A percentile compares a stretch with the other conserved stretches of the same genome.
These are phyloP conservation scores for Bacterosira constricta DNA, from an alignment of 108 stramenopile genomes.

Conservation along the genomic window DNA sequence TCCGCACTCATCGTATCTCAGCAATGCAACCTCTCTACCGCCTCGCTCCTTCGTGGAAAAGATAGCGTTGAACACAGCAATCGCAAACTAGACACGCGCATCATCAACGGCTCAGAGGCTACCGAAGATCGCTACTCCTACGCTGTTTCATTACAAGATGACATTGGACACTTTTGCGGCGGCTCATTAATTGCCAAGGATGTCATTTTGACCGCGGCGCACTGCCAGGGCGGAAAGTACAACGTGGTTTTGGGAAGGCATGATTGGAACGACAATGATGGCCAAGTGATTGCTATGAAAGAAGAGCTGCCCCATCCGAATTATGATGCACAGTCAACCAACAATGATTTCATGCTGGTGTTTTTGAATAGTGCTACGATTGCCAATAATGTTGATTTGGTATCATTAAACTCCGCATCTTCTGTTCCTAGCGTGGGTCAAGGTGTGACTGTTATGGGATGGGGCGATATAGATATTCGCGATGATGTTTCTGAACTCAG, in stretches of 20 bases:
- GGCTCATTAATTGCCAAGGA: constrained; percentile 1
- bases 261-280: not conserved
- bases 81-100: constrained; percentile 15
- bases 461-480: constrained; percentile 37
- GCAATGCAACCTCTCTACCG: too few species aligned
- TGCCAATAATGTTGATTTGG: not conserved
- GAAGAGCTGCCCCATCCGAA: not conserved
- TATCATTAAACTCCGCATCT: constrained; percentile 42
- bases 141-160: constrained; percentile 24
- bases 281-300: not conserved
- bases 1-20: too few species aligned
- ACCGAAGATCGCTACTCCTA: constrained; percentile 23
- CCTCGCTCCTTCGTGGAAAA: too few species aligned
- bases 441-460: constrained; percentile 56
- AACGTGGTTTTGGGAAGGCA: not conserved
- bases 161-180: constrained; percentile 15
- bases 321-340: not conserved
- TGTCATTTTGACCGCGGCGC: constrained; percentile 5
- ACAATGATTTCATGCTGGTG: constrained; percentile 34
- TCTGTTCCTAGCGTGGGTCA: constrained; percentile 27
- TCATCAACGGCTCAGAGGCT: constrained; percentile 32
- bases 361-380: constrained; percentile 5
- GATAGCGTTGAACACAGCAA: too few species aligned
- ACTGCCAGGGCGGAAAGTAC: not conserved
- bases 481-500: not conserved